phyloP scores from a whole-genome alignment of 2,329 filamentous ascomycete genomes.

The Epicoccum nigrum region DNA sequence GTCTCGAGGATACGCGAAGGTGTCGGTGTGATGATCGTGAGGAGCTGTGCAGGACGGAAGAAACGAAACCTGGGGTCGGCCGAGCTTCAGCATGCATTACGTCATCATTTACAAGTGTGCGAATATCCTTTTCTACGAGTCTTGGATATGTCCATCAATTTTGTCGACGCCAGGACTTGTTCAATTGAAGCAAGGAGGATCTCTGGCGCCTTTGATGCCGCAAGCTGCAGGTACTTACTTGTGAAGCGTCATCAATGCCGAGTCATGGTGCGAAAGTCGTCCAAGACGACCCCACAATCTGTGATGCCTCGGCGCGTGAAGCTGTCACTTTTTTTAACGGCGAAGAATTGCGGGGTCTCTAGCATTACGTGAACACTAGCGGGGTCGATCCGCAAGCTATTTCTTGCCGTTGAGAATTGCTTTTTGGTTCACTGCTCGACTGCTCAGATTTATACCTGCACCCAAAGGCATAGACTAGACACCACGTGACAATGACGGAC shows the following conservation, averaged over 20 bases:
- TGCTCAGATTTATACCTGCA: background rate
- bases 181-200: too few relatives aligned
- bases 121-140: background rate
- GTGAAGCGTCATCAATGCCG: background rate
- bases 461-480: too few relatives aligned
- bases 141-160: too few relatives aligned
- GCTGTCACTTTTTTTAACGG: background rate
- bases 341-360: constrained; percentile 15
- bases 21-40: background rate
- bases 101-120: background rate
- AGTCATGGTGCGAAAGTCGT: constrained; percentile 26
- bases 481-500: constrained; percentile 37
- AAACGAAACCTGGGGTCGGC: background rate
- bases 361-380: constrained; percentile 5
- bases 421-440: background rate
- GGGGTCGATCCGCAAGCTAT: constrained; percentile 7
- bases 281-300: constrained; percentile 12
- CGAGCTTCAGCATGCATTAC: background rate
- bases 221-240: background rate
- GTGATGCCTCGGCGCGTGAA: constrained; percentile 22
- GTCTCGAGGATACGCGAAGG: constrained; percentile 21
- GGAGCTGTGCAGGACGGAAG: background rate
- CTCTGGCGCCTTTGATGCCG: too few relatives aligned
- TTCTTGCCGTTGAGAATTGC: background rate
- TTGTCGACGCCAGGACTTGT: too few relatives aligned